Evolutionary conservation across 164 flowering plant species (phyloP).

Genomic region (Dillenia suffruticosa): DNA sequence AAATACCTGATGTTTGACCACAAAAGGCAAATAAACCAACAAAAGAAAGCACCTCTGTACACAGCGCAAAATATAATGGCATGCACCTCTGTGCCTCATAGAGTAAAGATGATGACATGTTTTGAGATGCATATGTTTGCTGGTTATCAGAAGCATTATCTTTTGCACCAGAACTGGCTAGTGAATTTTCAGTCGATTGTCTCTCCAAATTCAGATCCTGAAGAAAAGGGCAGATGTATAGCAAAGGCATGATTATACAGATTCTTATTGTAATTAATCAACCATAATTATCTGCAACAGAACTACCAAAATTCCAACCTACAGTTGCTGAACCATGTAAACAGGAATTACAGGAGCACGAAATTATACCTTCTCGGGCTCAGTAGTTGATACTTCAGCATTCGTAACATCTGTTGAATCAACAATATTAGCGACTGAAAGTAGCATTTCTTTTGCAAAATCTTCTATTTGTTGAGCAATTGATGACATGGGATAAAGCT

Average conservation of each 20-base stretch:
- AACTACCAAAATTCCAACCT: slow-evolving; percentile 3
- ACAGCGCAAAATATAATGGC: slow-evolving; percentile 92
- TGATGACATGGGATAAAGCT: slow-evolving; percentile 75
- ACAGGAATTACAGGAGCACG: not conserved
- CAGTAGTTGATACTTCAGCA: slow-evolving; percentile 31
- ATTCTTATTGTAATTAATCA: not conserved
- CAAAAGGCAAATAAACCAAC: not conserved
- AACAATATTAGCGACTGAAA: slow-evolving; percentile 36
- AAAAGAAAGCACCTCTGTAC: slow-evolving; percentile 69
- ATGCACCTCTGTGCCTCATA: slow-evolving; percentile 80
- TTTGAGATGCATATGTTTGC: slow-evolving; percentile 33
- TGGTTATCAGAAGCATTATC: slow-evolving; percentile 36
- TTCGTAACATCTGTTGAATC: slow-evolving; percentile 26
- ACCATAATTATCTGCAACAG: not conserved
- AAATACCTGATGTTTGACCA: not conserved
- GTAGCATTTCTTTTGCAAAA: slow-evolving; percentile 76
- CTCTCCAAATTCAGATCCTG: slow-evolving; percentile 51
- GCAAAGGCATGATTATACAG: not conserved
- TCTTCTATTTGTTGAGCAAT: slow-evolving; percentile 77
- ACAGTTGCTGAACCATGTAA: not conserved
- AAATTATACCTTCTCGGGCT: slow-evolving; percentile 41
- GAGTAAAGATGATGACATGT: slow-evolving; percentile 36
- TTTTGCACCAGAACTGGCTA: slow-evolving; percentile 22
- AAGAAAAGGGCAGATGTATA: slow-evolving; percentile 1
- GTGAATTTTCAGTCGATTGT: slow-evolving; percentile 30